Percentiles rank a stretch among this genome's conserved stretches.
These are phyloP conservation scores for Colletotrichum gloeosporioides DNA, from an alignment of 2,329 filamentous ascomycete species.

Conservation along the genomic window DNA sequence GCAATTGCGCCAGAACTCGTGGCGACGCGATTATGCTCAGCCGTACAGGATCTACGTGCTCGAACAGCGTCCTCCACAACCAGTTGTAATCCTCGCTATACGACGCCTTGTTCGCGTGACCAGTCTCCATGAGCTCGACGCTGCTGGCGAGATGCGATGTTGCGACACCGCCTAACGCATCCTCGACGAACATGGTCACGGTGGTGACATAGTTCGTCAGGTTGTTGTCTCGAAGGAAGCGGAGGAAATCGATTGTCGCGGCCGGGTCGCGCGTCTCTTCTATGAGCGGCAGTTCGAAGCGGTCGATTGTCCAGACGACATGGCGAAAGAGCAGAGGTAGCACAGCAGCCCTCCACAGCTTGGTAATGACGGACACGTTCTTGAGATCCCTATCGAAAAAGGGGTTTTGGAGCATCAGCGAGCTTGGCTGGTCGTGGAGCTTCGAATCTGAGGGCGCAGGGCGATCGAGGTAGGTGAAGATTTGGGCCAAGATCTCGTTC, in stretches of 20 bases:
- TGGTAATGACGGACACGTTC: constrained; percentile 57
- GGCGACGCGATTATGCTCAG: constrained; percentile 68
- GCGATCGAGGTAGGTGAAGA: constrained; percentile 60
- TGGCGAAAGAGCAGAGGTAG: constrained; percentile 65
- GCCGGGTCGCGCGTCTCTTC: constrained; percentile 26
- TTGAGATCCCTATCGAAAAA: constrained; percentile 52
- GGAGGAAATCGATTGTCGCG: constrained; percentile 38
- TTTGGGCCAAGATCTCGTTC: constrained; percentile 63
- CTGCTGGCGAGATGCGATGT: neutral
- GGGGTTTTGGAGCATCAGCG: constrained; percentile 43
- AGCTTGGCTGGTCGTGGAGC: constrained; percentile 54
- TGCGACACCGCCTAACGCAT: constrained; percentile 12
- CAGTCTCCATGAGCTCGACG: constrained; percentile 7
- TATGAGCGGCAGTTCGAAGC: constrained; percentile 30
- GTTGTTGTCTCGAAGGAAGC: constrained; percentile 40
- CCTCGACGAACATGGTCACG: constrained; percentile 44
- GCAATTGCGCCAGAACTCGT: constrained; percentile 63
- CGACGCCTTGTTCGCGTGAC: constrained; percentile 10
- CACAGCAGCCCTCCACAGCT: constrained; percentile 54
- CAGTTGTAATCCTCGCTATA: constrained; percentile 38
- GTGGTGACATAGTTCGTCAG: constrained; percentile 45
- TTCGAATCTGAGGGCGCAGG: constrained; percentile 52
- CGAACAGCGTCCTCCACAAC: constrained; percentile 63
- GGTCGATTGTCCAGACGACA: constrained; percentile 45
- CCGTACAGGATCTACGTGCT: constrained; percentile 54